Percentiles rank a stretch among this genome's conserved stretches.
phyloP scores from a whole-genome alignment of 78 protist species.

The Monosiga brevicollis region DNA sequence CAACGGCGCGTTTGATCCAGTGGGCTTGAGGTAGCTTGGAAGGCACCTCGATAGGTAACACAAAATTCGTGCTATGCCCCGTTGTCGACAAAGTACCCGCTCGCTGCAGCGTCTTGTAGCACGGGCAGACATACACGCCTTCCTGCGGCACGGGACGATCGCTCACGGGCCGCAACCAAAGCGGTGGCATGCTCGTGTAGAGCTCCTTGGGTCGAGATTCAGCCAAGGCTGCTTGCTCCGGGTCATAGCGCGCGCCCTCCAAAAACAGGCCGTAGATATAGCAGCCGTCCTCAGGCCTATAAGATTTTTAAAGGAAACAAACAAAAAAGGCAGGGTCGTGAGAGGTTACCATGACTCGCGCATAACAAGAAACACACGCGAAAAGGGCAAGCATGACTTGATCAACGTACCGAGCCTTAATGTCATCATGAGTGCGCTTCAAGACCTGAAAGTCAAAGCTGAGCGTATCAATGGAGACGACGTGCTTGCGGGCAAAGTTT shows the following conservation, averaged over 20 bases:
- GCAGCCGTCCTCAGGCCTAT: conserved; percentile 49
- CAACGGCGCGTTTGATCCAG: conserved; percentile 76
- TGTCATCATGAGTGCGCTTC: background rate
- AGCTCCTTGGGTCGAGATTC: conserved; percentile 80
- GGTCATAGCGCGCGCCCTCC: conserved; percentile 71
- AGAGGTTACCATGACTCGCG: too few species aligned
- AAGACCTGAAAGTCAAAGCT: conserved; percentile 18
- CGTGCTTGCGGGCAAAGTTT: conserved; percentile 61
- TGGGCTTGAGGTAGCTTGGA: conserved; percentile 16
- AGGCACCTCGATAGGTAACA: conserved; percentile 52
- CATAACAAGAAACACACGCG: too few species aligned
- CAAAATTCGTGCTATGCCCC: conserved; percentile 70
- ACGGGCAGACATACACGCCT: conserved; percentile 55
- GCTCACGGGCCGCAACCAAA: conserved; percentile 47
- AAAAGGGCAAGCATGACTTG: too few species aligned
- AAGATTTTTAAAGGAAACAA: too few species aligned
- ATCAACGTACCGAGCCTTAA: background rate
- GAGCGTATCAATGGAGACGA: conserved; percentile 60
- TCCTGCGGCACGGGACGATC: background rate
- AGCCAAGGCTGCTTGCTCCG: background rate
- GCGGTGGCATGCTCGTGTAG: conserved; percentile 60
- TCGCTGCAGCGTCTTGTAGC: conserved; percentile 54
- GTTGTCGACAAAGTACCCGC: conserved; percentile 62
- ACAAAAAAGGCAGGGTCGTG: too few species aligned
- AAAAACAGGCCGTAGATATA: conserved; percentile 51